Conservation (phyloP, 1,139 yeast species). For the Sugiyamaella japonica region DNA sequence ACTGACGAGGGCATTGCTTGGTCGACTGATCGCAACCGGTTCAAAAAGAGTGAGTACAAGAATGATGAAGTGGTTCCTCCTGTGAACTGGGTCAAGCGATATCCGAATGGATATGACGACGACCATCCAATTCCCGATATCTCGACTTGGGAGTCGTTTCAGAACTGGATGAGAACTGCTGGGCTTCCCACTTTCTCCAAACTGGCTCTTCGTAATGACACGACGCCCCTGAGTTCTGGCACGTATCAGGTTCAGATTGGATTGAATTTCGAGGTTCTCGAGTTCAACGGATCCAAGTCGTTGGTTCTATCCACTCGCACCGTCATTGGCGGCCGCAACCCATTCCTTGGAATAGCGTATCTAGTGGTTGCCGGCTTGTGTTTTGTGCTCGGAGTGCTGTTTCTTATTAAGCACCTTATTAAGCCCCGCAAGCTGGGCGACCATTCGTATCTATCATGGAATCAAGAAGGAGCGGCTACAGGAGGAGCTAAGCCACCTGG, state of each 20-base stretch:
- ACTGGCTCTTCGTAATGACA: constrained; percentile 76
- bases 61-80: constrained; percentile 84
- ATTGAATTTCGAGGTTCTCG: constrained; percentile 83
- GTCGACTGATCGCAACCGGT: constrained; percentile 75
- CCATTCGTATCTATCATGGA: constrained; percentile 71
- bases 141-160: constrained; percentile 75
- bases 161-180: constrained; percentile 97
- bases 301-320: constrained; percentile 80
- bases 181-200: constrained; percentile 86
- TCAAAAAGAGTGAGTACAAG: constrained; percentile 73
- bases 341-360: constrained; percentile 85
- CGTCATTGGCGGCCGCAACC: constrained; percentile 87
- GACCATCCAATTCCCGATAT: constrained; percentile 79
- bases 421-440: constrained; percentile 78
- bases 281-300: constrained; percentile 79
- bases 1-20: constrained; percentile 79
- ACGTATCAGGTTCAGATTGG: constrained; percentile 72
- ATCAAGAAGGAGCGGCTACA: constrained; percentile 40
- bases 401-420: constrained; percentile 60
- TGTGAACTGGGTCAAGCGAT: constrained; percentile 84
- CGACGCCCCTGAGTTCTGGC: constrained; percentile 60
- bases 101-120: constrained; percentile 86
- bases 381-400: constrained; percentile 56
- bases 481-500: background rate
- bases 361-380: constrained; percentile 93